Evolutionary conservation across 345 rosid species (phyloP).

Genomic region (Eutrema japonicum): DNA sequence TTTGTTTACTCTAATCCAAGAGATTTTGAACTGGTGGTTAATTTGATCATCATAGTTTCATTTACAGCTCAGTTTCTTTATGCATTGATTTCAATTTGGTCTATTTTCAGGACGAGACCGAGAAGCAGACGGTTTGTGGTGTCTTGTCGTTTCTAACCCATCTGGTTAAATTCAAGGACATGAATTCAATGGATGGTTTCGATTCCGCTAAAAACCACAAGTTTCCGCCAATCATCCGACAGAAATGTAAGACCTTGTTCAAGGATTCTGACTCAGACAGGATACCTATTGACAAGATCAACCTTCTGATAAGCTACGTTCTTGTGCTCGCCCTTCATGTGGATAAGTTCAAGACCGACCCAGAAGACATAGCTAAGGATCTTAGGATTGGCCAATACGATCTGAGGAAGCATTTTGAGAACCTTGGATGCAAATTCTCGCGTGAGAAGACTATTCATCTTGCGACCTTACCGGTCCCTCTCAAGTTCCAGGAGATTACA

Average conservation of each 20-base stretch:
- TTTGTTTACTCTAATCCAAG: conserved; percentile 11
- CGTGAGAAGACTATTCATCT: conserved; percentile 36
- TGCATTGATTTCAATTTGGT: neutral
- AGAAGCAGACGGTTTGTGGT: conserved; percentile 51
- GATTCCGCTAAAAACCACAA: conserved; percentile 64
- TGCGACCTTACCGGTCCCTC: conserved; percentile 69
- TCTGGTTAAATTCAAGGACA: conserved; percentile 80
- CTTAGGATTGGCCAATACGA: conserved; percentile 54
- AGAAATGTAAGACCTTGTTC: conserved; percentile 59
- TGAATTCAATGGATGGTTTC: conserved; percentile 53
- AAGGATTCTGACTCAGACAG: conserved; percentile 47
- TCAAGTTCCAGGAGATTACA: conserved; percentile 55
- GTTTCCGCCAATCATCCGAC: conserved; percentile 59
- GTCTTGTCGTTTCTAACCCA: conserved; percentile 66
- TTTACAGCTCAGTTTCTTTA: neutral
- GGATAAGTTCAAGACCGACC: conserved; percentile 67
- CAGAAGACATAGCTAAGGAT: conserved; percentile 72
- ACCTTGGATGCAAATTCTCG: conserved; percentile 74
- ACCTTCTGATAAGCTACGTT: conserved; percentile 78
- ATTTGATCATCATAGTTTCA: neutral
- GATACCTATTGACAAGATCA: conserved; percentile 53
- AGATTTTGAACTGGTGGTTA: conserved; percentile 7
- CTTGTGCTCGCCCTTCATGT: conserved; percentile 77
- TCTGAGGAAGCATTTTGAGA: conserved; percentile 59
- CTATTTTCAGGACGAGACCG: conserved; percentile 56